A percentile compares a stretch with the other conserved stretches of the same genome.
Conservation (phyloP, 2,329 filamentous ascomycete species). For the Pseudogymnoascus sp. region DNA sequence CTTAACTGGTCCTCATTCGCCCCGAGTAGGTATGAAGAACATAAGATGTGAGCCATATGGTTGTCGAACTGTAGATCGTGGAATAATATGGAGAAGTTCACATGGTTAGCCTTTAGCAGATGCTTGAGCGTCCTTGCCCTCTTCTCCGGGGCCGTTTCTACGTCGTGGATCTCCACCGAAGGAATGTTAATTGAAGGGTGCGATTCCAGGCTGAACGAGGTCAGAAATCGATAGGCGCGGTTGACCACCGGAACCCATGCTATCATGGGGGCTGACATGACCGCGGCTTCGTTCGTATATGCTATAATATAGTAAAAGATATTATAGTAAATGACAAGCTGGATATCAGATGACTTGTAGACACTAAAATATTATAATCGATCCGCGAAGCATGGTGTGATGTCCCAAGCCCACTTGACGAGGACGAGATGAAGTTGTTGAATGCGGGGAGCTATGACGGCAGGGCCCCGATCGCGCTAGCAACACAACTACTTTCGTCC, state of each 20-base stretch:
- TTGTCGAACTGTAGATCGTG: slow-evolving; percentile 72
- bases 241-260: slow-evolving; percentile 38
- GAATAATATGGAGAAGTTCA: slow-evolving; percentile 78
- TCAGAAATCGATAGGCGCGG: slow-evolving; percentile 30
- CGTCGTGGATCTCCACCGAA: slow-evolving; percentile 64
- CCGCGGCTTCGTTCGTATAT: slow-evolving; percentile 7
- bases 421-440: background rate
- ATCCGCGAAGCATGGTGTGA: background rate
- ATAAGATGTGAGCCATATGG: slow-evolving; percentile 73
- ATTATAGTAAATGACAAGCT: background rate
- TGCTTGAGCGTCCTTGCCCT: slow-evolving; percentile 80
- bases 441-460: slow-evolving; percentile 9
- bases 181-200: slow-evolving; percentile 48
- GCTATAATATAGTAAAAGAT: background rate
- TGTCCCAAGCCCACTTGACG: background rate
- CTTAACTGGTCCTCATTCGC: slow-evolving; percentile 67
- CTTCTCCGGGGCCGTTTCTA: slow-evolving; percentile 75
- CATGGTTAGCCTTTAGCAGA: slow-evolving; percentile 83
- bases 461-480: background rate
- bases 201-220: slow-evolving; percentile 22
- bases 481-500: background rate
- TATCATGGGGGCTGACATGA: slow-evolving; percentile 35
- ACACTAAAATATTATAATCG: background rate
- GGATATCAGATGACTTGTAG: background rate
- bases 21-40: slow-evolving; percentile 79